Conservation (phyloP, 2,329 filamentous ascomycete genomes). For the Cladosporium halotolerans region DNA sequence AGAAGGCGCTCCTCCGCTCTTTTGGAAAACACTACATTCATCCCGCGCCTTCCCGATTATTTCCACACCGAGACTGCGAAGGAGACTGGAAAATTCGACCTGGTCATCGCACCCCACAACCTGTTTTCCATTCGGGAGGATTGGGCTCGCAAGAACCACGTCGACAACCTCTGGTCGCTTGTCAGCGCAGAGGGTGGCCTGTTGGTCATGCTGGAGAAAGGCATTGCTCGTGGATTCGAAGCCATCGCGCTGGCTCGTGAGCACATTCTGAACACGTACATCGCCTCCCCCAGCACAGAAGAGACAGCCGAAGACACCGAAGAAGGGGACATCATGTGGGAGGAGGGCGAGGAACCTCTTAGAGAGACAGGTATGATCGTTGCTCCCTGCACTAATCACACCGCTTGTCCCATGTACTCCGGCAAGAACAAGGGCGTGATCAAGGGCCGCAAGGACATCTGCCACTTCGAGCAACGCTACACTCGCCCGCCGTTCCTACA, state of each 20-base stretch:
- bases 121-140: constrained; percentile 71
- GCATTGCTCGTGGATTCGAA: constrained; percentile 85
- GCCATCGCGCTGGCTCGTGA: constrained; percentile 79
- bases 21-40: constrained; percentile 82
- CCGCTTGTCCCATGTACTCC: constrained; percentile 78
- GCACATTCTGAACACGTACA: constrained; percentile 68
- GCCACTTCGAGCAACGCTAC: constrained; percentile 84
- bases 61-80: constrained; percentile 45
- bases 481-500: constrained; percentile 78
- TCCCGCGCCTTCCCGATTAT: constrained; percentile 87
- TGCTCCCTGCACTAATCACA: constrained; percentile 75
- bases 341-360: constrained; percentile 11
- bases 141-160: constrained; percentile 67
- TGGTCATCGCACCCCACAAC: constrained; percentile 83
- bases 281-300: constrained; percentile 54
- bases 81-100: constrained; percentile 60
- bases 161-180: constrained; percentile 86
- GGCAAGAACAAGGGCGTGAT: constrained; percentile 57
- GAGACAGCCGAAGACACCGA: constrained; percentile 31
- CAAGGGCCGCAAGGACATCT: constrained; percentile 77
- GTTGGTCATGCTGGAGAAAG: constrained; percentile 83
- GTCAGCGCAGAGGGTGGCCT: constrained; percentile 79
- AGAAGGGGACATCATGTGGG: constrained; percentile 23
- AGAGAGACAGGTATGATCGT: constrained; percentile 60
- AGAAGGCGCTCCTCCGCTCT: constrained; percentile 69